Evolutionary conservation across 2,329 filamentous ascomycete genomes (phyloP), one percentile per base, ranked within the genome.

Genomic region (Sporothrix pallida): DNA sequence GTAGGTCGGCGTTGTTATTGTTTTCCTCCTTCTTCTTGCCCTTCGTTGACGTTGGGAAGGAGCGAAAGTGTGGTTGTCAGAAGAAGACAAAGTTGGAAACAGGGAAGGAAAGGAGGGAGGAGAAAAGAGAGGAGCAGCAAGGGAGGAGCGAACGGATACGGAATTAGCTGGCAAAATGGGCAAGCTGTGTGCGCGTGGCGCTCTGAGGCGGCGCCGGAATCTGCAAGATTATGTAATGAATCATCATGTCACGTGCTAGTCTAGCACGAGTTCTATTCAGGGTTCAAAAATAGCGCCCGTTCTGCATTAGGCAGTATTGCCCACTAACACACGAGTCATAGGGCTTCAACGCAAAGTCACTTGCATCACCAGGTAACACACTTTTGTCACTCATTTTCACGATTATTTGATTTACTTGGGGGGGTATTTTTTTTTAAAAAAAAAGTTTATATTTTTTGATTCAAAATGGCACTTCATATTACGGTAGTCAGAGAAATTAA

Each of bases 41-140:
- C 67, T 56, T 56, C 67, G 46, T 69, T 69, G 67, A 69, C 26
- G 67, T 54, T 69, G 67, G 67, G 67, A 69, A 69, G 17, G 26
- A 69, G 54, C 67, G 69, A 60, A 48, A 71, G 37, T 2, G 42
- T 67, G 62, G 48, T 42, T 52, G 26, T 20, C 26, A 10, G 23
- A 26, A 26, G 23, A 26, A 17, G 46, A 37, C 26, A 44, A 31
- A 65, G 26, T 37, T 46, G n/a, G 69, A 44, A 70, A 71, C 54
- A 58, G 26, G 69, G 69, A 60, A 58, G 52, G 37, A 63, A 20
- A 17, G 50, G 62, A 31, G 69, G 69, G 37, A 31, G 69, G 69
- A 20, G 42, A 56, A 20, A 50, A 50, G 42, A n/a, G 20, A 42
- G 15, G 68, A 71, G 42, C 20, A 31, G 69, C 44, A 62, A 72